These are phyloP conservation scores for Solanum hybrid DNA, from an alignment of 305 asterid genomes.

Conservation along the genomic window DNA sequence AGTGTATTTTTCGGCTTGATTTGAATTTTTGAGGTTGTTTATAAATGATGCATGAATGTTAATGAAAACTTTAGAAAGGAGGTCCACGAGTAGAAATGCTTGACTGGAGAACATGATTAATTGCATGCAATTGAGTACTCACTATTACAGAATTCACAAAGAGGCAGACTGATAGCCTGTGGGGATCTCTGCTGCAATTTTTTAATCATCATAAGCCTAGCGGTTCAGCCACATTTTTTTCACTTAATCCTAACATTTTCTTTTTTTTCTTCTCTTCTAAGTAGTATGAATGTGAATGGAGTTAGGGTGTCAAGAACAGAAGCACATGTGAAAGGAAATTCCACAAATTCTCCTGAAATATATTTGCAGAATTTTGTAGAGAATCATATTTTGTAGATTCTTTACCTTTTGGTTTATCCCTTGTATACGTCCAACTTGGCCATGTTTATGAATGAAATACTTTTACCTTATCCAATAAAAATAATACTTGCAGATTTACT, in stretches of 20 bases:
- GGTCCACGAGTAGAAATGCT: background rate
- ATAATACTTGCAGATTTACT: background rate
- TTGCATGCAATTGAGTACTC: background rate
- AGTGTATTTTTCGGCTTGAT: background rate
- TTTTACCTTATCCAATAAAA: background rate
- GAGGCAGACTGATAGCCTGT: background rate
- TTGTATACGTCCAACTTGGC: background rate
- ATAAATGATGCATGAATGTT: background rate
- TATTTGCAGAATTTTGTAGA: background rate
- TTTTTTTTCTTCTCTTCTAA: background rate
- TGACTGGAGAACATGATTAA: background rate
- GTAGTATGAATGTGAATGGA: background rate
- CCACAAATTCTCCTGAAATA: background rate
- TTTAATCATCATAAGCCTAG: background rate
- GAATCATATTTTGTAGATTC: background rate
- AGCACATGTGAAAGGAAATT: background rate
- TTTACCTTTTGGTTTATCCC: background rate
- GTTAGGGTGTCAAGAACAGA: background rate
- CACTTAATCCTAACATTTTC: background rate
- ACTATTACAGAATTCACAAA: background rate
- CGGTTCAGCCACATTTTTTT: background rate
- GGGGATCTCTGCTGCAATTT: background rate
- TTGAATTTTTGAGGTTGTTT: background rate
- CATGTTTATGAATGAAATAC: background rate
- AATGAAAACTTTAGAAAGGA: background rate